Percentiles rank a stretch among this genome's conserved stretches.
These are phyloP conservation scores for Basidiobolus meristosporus DNA, from an alignment of 371 early-diverging fungal genomes.

Conservation along the genomic window DNA sequence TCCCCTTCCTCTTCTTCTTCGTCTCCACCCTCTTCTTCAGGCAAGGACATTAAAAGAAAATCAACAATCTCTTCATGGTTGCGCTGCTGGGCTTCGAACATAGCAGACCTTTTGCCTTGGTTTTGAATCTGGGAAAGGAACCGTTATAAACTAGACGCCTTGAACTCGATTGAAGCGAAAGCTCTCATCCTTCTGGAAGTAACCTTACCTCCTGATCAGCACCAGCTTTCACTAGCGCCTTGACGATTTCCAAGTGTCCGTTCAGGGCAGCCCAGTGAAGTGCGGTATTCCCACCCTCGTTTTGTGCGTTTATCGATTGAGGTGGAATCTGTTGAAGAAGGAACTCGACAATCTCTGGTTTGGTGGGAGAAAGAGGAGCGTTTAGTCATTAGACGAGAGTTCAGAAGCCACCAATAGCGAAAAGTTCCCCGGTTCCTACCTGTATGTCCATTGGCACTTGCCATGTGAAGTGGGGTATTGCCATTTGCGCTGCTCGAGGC, in stretches of 20 bases:
- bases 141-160: neutral
- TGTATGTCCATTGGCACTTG: slow-evolving; percentile 61
- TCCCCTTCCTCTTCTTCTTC: slow-evolving; percentile 21
- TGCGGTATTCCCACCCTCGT: slow-evolving; percentile 57
- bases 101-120: slow-evolving; percentile 26
- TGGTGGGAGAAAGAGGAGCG: no score
- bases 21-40: slow-evolving; percentile 20
- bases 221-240: slow-evolving; percentile 32
- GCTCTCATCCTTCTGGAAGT: neutral
- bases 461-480: slow-evolving; percentile 69
- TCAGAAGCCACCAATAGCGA: neutral
- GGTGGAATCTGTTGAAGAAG: slow-evolving; percentile 17
- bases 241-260: slow-evolving; percentile 45
- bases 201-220: slow-evolving; percentile 35
- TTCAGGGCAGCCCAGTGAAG: slow-evolving; percentile 81
- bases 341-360: slow-evolving; percentile 25
- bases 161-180: slow-evolving; percentile 1
- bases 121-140: slow-evolving; percentile 28
- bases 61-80: slow-evolving; percentile 41
- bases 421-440: slow-evolving; percentile 13
- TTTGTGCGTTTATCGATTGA: slow-evolving; percentile 27
- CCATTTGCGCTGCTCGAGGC: slow-evolving; percentile 10
- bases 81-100: slow-evolving; percentile 41
- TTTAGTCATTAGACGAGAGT: neutral
- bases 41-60: slow-evolving; percentile 34